phyloP scores from a whole-genome alignment of 2,329 filamentous ascomycete species.

The Penicillium corylophilum region DNA sequence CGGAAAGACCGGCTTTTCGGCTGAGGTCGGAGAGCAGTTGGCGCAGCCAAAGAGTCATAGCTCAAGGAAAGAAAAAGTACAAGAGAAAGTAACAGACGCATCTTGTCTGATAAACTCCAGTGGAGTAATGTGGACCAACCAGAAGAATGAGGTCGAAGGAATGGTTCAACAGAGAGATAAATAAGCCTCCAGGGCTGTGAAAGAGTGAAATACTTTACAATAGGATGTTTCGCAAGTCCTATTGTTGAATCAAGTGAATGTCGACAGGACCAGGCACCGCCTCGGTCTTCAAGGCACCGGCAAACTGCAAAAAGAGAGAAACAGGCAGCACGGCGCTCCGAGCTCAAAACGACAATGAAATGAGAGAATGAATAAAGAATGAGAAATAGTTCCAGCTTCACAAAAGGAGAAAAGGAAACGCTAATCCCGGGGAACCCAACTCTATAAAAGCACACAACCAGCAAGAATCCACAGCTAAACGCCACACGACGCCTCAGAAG shows the following conservation, averaged over 20 bases:
- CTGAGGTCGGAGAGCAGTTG: constrained; percentile 23
- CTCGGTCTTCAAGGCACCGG: constrained; percentile 1
- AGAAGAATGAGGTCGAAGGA: background rate
- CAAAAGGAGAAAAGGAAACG: constrained; percentile 14
- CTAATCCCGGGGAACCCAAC: background rate
- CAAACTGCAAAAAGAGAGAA: constrained; percentile 14
- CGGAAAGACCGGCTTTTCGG: constrained; percentile 54
- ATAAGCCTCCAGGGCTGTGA: constrained; percentile 1
- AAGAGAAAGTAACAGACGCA: constrained; percentile 31
- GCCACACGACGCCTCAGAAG: background rate
- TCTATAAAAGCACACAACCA: background rate
- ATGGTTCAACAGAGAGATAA: background rate
- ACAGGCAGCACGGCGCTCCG: background rate
- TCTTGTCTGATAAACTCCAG: constrained; percentile 14
- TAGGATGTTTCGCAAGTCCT: background rate
- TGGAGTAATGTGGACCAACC: background rate
- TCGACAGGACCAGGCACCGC: constrained; percentile 4
- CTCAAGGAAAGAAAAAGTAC: constrained; percentile 32
- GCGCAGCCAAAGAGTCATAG: constrained; percentile 34
- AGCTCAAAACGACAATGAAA: background rate
- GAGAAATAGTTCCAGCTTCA: constrained; percentile 5
- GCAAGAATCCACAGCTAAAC: background rate
- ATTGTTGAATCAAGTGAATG: background rate
- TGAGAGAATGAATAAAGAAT: constrained; percentile 6
- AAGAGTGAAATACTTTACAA: background rate